A percentile compares a stretch with the other conserved stretches of the same genome.
Conservation (phyloP, 805 yeast genomes). For the Isabelozyma heimii region DNA sequence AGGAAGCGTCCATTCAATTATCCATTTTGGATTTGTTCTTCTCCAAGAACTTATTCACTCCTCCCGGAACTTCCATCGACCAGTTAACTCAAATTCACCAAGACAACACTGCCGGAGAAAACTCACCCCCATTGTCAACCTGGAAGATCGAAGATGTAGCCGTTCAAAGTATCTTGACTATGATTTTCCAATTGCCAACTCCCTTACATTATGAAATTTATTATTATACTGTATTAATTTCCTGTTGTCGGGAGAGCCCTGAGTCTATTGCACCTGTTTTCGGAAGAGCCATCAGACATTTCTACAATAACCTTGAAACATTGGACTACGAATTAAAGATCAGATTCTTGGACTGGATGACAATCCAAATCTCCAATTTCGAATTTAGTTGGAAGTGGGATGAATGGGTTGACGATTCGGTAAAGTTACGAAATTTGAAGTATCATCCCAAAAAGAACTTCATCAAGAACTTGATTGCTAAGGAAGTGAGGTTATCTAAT, state of each 20-base stretch:
- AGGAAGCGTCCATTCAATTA: slow-evolving; percentile 81
- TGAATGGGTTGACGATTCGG: slow-evolving; percentile 76
- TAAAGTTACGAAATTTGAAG: slow-evolving; percentile 38
- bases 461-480: slow-evolving; percentile 73
- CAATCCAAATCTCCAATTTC: slow-evolving; percentile 89
- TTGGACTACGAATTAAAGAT: slow-evolving; percentile 75
- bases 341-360: slow-evolving; percentile 84
- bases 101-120: slow-evolving; percentile 41
- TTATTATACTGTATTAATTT: slow-evolving; percentile 80
- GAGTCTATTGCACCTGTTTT: slow-evolving; percentile 86
- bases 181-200: slow-evolving; percentile 72
- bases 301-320: slow-evolving; percentile 63
- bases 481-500: slow-evolving; percentile 82
- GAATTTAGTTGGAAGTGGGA: slow-evolving; percentile 98
- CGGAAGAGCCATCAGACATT: slow-evolving; percentile 85
- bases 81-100: slow-evolving; percentile 46
- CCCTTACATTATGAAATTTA: slow-evolving; percentile 69
- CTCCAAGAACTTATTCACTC: slow-evolving; percentile 48
- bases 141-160: slow-evolving; percentile 92
- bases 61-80: slow-evolving; percentile 76
- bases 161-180: slow-evolving; percentile 74
- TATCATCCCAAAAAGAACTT: slow-evolving; percentile 75
- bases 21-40: slow-evolving; percentile 72
- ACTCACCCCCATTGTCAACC: slow-evolving; percentile 53
- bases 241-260: slow-evolving; percentile 75